Evolutionary conservation across 2,329 filamentous ascomycete genomes (phyloP).

Genomic region (Colletotrichum costaricense): DNA sequence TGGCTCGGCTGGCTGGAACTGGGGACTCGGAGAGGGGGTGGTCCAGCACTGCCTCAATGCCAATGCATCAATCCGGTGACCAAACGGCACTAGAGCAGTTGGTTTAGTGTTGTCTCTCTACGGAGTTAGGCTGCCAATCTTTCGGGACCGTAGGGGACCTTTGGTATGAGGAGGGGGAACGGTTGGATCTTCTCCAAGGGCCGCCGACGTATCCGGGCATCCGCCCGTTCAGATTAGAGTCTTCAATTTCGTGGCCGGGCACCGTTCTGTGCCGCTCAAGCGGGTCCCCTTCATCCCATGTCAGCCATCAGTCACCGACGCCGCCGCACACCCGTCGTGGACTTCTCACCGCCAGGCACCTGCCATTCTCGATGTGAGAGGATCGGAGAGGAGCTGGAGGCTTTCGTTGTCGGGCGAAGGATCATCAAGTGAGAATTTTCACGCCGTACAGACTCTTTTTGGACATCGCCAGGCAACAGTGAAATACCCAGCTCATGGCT

Average conservation of each 20-base stretch:
- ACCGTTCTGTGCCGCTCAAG: background rate
- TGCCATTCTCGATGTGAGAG: background rate
- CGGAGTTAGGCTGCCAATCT: constrained; percentile 11
- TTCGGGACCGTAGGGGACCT: background rate
- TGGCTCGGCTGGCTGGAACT: background rate
- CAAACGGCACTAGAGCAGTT: constrained; percentile 11
- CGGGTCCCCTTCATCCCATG: background rate
- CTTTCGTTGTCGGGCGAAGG: too few species aligned
- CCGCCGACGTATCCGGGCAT: background rate
- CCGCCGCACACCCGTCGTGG: background rate
- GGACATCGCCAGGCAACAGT: background rate
- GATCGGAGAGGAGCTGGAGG: background rate
- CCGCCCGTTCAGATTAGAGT: background rate
- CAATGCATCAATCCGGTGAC: constrained; percentile 26
- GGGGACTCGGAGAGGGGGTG: background rate
- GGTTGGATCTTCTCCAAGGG: background rate
- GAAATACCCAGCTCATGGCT: background rate
- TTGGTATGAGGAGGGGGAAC: background rate
- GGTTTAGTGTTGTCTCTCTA: background rate
- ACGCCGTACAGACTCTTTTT: background rate
- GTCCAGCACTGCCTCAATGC: constrained; percentile 31
- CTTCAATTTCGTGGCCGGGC: background rate
- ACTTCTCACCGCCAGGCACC: background rate
- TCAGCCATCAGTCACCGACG: background rate
- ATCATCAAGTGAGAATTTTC: background rate